Evolutionary conservation across 2,329 filamentous ascomycete species (phyloP), one percentile per base, ranked within the genome.

Genomic region (Capronia coronata): DNA sequence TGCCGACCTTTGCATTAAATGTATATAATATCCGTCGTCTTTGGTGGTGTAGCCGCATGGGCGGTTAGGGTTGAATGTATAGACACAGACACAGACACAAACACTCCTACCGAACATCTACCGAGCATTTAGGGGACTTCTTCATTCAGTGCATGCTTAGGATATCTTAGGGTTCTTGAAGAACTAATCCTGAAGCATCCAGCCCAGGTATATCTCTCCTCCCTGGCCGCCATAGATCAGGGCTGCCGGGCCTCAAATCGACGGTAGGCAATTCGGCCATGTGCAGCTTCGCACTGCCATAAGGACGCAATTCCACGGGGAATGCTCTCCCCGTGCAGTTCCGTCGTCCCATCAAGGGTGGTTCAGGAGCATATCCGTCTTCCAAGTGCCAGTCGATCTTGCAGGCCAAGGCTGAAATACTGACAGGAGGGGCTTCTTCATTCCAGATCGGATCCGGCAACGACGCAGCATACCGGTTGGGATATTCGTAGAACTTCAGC

Each of bases 201-300:
- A 16, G 22, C 7, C 38, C 23, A 29, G n/a, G n/a, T n/a, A n/a
- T n/a, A n/a, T n/a, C n/a, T n/a, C 46, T 22, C 39, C 38, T 39
- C 4, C 37, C 38, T 7, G 47, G 32, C 18, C 21, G 42, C 55
- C 53, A 54, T 30, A 59, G 29, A 40, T 56, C 49, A 13, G 42
- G 45, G 37, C 57, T 59, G 9, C 57, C 55, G 21, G 53, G 54
- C 19, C 49, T 49, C 30, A 61, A 34, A 46, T 64, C 49, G 18
- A 65, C 56, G 1, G 57, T 62, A 4, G 70, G 69, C 27, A 73
- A 62, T 48, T 73, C 68, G 9, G 68, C 68, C 60, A 75, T 73
- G 51, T 72, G 72, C 49, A 75, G 57, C 58, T 71, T 73, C 11
- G 72, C 67, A 32, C 68, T 68, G 1, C 71, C 72, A 60, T 71